Evolutionary conservation across 2,329 filamentous ascomycete genomes (phyloP).

Genomic region (Keithomyces neogunnii): DNA sequence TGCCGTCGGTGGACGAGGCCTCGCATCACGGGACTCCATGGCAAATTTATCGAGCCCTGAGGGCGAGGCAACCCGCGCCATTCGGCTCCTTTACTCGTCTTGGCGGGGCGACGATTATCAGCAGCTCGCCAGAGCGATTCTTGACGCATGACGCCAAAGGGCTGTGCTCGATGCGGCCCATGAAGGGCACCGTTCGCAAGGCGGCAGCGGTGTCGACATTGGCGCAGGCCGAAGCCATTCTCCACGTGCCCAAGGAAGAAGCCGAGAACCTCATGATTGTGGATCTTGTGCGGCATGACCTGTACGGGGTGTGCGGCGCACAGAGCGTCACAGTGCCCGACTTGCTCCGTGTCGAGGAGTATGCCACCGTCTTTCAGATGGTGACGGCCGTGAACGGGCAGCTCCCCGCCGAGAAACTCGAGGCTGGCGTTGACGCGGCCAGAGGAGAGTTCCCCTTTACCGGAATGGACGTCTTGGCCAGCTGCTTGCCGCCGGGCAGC

Average conservation of each 20-base stretch:
- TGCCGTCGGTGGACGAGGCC: not conserved
- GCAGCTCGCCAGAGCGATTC: slow-evolving; percentile 84
- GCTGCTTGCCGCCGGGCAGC: slow-evolving; percentile 76
- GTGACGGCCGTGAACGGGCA: slow-evolving; percentile 76
- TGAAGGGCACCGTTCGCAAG: slow-evolving; percentile 95
- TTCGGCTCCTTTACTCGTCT: slow-evolving; percentile 79
- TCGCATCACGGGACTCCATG: slow-evolving; percentile 38
- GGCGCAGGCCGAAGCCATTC: slow-evolving; percentile 61
- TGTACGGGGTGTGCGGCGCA: slow-evolving; percentile 74
- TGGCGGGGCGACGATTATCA: slow-evolving; percentile 61
- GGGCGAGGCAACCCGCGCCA: slow-evolving; percentile 66
- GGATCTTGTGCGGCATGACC: slow-evolving; percentile 87
- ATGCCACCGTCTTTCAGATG: slow-evolving; percentile 85
- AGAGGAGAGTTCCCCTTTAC: slow-evolving; percentile 29
- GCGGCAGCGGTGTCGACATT: slow-evolving; percentile 54
- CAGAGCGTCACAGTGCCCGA: slow-evolving; percentile 66
- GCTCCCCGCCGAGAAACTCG: slow-evolving; percentile 27
- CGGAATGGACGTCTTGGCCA: slow-evolving; percentile 68
- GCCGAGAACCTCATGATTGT: slow-evolving; percentile 99
- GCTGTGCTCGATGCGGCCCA: slow-evolving; percentile 73
- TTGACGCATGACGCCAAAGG: slow-evolving; percentile 49
- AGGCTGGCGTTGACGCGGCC: slow-evolving; percentile 8
- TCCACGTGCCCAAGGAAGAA: slow-evolving; percentile 78
- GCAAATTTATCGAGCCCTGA: slow-evolving; percentile 64
- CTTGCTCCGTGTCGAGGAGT: slow-evolving; percentile 81